Evolutionary conservation across 2,329 filamentous ascomycete genomes (phyloP).

Genomic region (Elsinoe australis): DNA sequence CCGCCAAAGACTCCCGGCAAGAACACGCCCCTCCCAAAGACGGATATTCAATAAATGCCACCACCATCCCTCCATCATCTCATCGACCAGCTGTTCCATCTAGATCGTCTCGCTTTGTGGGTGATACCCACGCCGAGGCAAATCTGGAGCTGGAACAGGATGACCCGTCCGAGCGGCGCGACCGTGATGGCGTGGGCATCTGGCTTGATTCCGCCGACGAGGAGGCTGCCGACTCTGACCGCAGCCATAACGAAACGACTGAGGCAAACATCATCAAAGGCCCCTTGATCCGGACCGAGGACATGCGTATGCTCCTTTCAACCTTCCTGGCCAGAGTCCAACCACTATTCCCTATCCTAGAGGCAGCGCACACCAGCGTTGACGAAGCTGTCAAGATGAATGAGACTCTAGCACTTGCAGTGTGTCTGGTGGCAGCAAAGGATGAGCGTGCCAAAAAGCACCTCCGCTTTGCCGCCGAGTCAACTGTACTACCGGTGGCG

Average conservation of each 20-base stretch:
- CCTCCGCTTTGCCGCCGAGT: slow-evolving; percentile 33
- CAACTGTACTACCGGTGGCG: slow-evolving; percentile 32
- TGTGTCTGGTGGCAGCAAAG: slow-evolving; percentile 44
- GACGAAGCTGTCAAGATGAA: slow-evolving; percentile 37
- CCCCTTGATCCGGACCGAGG: slow-evolving; percentile 31
- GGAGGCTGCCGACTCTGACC: slow-evolving; percentile 20
- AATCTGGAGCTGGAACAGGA: slow-evolving; percentile 33
- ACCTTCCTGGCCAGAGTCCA: slow-evolving; percentile 42
- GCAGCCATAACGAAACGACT: slow-evolving; percentile 19
- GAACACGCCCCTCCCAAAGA: neutral
- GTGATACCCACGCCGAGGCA: slow-evolving; percentile 43
- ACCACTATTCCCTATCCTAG: slow-evolving; percentile 40
- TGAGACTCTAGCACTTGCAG: slow-evolving; percentile 25
- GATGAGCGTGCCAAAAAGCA: slow-evolving; percentile 37
- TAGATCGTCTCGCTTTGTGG: slow-evolving; percentile 38
- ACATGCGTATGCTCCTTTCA: slow-evolving; percentile 35
- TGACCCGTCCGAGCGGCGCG: slow-evolving; percentile 19
- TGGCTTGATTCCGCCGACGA: slow-evolving; percentile 32
- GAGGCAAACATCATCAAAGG: slow-evolving; percentile 26
- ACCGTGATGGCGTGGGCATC: slow-evolving; percentile 28
- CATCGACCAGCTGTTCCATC: slow-evolving; percentile 22
- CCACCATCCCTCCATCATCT: neutral
- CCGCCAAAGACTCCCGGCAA: neutral
- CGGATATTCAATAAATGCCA: neutral
- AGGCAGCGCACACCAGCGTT: slow-evolving; percentile 33